phyloP scores from a whole-genome alignment of 148 eudicot species.

The Rhododendron griersonianum region DNA sequence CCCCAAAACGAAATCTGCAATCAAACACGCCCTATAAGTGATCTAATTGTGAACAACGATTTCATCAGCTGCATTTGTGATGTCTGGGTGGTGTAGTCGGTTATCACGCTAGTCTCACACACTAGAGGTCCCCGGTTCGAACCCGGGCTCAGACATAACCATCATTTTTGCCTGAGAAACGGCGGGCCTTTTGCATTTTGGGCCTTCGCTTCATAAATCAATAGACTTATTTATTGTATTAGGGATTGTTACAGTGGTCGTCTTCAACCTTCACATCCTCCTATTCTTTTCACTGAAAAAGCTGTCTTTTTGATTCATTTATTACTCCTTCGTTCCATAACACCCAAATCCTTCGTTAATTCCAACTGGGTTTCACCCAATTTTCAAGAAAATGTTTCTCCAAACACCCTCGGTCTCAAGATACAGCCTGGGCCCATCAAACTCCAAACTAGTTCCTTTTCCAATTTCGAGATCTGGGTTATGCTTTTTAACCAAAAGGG shows the following conservation, averaged over 20 bases:
- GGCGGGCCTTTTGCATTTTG: not conserved
- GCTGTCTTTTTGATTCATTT: not conserved
- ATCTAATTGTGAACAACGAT: too few species aligned
- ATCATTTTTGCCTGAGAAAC: not conserved
- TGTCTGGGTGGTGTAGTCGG: constrained; percentile 99
- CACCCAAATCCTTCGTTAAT: not conserved
- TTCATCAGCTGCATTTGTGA: too few species aligned
- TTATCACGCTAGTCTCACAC: constrained; percentile 99
- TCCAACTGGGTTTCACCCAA: not conserved
- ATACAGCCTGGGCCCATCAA: not conserved
- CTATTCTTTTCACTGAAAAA: not conserved
- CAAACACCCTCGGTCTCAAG: constrained; percentile 22
- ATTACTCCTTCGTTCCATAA: not conserved
- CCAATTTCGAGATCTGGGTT: constrained; percentile 31
- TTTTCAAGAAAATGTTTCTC: constrained; percentile 16
- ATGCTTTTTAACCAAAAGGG: constrained; percentile 29
- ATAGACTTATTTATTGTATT: too few species aligned
- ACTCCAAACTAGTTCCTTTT: not conserved
- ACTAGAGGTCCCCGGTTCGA: constrained; percentile 99
- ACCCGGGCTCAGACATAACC: constrained; percentile 90
- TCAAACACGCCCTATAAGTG: too few species aligned
- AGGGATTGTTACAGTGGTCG: not conserved
- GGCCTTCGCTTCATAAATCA: not conserved
- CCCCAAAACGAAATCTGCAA: too few species aligned
- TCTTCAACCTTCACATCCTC: not conserved